Percentiles rank a stretch among this genome's conserved stretches.
Evolutionary conservation across 768 basidiomycete species (phyloP).

Genomic region (Cubamyces sp.): DNA sequence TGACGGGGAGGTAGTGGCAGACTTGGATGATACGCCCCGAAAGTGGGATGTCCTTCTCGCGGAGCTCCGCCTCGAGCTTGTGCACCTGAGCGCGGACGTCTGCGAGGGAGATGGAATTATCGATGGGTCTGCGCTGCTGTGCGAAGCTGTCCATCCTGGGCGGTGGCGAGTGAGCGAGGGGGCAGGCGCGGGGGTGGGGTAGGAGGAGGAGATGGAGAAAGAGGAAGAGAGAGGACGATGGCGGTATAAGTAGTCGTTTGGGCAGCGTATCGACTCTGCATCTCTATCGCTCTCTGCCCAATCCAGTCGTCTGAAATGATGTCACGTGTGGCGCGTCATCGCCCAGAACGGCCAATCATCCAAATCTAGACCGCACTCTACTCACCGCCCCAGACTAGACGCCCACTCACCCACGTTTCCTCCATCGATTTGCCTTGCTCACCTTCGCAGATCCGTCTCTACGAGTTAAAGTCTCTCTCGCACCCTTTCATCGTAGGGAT

Average conservation of each 20-base stretch:
- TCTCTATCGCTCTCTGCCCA: constrained; percentile 22
- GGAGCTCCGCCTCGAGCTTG: constrained; percentile 73
- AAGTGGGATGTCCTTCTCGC: constrained; percentile 68
- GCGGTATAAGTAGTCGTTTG: constrained; percentile 4
- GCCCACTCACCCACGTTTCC: constrained; percentile 1
- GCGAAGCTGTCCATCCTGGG: constrained; percentile 69
- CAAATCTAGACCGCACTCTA: constrained; percentile 22
- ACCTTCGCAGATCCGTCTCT: not conserved
- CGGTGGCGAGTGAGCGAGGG: not conserved
- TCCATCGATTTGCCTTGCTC: constrained; percentile 5
- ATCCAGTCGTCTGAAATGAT: constrained; percentile 15
- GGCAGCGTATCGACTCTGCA: constrained; percentile 14
- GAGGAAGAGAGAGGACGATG: not conserved
- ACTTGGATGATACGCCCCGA: constrained; percentile 92
- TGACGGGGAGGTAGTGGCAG: constrained; percentile 86
- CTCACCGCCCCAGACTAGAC: constrained; percentile 20
- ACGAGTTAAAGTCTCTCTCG: not conserved
- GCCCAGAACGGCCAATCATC: constrained; percentile 2
- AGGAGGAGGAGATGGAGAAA: constrained; percentile 3
- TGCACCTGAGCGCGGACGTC: constrained; percentile 76
- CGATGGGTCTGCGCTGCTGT: constrained; percentile 49
- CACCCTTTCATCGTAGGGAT: no score
- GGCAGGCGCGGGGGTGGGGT: not conserved
- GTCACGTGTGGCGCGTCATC: constrained; percentile 25
- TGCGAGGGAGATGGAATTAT: constrained; percentile 61